A percentile compares a stretch with the other conserved stretches of the same genome.
These are phyloP conservation scores for Aspergillus conjunctus DNA, from an alignment of 495 filamentous ascomycete species.

Conservation along the genomic window DNA sequence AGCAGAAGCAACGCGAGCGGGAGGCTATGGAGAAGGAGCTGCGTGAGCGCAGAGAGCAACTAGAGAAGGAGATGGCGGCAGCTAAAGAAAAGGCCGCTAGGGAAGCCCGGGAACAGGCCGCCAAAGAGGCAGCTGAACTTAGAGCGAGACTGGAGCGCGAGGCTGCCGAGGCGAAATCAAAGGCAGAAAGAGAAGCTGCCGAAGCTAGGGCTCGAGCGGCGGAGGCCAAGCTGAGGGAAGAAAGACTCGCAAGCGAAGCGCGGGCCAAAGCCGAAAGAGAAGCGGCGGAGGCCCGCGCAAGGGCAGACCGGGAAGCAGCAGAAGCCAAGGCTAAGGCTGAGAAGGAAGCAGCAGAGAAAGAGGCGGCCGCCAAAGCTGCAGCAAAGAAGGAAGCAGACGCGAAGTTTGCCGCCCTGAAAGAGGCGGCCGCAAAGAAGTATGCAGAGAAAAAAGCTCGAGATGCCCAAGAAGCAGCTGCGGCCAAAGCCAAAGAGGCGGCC, in stretches of 20 bases:
- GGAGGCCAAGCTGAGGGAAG: conserved; percentile 30
- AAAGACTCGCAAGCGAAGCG: conserved; percentile 37
- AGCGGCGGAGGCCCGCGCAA: conserved; percentile 35
- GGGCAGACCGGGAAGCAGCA: conserved; percentile 45
- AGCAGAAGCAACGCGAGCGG: conserved; percentile 47
- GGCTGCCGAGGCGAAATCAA: conserved; percentile 30
- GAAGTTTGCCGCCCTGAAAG: conserved; percentile 49
- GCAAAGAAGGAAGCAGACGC: conserved; percentile 52
- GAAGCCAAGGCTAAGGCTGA: conserved; percentile 42
- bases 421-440: conserved; percentile 48
- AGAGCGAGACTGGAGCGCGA: conserved; percentile 31
- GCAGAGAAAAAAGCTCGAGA: conserved; percentile 51
- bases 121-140: conserved; percentile 36
- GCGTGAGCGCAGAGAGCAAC: conserved; percentile 50
- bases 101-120: conserved; percentile 45
- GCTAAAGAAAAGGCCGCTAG: conserved; percentile 49
- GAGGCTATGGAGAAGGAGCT: conserved; percentile 56
- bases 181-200: conserved; percentile 35
- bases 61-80: conserved; percentile 50
- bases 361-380: conserved; percentile 46
- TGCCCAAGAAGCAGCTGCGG: conserved; percentile 34
- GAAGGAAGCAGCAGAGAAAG: conserved; percentile 48
- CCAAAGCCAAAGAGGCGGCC: conserved; percentile 35
- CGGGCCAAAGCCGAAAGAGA: conserved; percentile 32
- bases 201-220: conserved; percentile 30